Conservation (phyloP, 371 early-diverging fungal species). For the Chytridium lagenaria region DNA sequence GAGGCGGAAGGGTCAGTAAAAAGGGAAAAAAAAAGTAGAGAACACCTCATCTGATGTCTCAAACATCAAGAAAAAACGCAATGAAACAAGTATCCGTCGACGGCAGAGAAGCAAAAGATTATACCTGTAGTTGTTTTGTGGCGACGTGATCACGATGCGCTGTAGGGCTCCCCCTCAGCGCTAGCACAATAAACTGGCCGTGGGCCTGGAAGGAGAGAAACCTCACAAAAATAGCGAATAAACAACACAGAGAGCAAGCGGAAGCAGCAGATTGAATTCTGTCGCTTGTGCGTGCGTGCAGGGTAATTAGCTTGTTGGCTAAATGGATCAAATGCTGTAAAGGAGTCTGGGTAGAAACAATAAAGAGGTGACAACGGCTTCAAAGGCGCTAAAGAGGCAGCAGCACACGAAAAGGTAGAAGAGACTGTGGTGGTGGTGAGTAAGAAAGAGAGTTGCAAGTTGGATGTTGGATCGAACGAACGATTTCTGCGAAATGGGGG, state of each 20-base stretch:
- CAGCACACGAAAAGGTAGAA: too few species aligned
- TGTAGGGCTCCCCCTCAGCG: constrained; percentile 40
- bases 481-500: background rate
- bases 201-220: constrained; percentile 7
- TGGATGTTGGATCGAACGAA: background rate
- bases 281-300: too few species aligned
- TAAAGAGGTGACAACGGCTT: too few species aligned
- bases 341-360: too few species aligned
- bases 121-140: constrained; percentile 33
- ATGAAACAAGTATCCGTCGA: background rate
- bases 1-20: background rate
- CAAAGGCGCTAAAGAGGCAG: too few species aligned
- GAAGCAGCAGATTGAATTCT: too few species aligned
- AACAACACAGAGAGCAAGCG: too few species aligned
- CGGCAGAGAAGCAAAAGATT: background rate
- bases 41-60: background rate
- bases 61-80: too few species aligned
- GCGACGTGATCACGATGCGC: constrained; percentile 38
- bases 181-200: constrained; percentile 11
- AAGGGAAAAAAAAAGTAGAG: constrained; percentile 10
- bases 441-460: background rate
- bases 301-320: too few species aligned
- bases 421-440: too few species aligned
- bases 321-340: too few species aligned
- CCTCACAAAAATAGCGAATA: background rate